Conservation (phyloP, 768 basidiomycete genomes). For the Exsudoporus frostii region DNA sequence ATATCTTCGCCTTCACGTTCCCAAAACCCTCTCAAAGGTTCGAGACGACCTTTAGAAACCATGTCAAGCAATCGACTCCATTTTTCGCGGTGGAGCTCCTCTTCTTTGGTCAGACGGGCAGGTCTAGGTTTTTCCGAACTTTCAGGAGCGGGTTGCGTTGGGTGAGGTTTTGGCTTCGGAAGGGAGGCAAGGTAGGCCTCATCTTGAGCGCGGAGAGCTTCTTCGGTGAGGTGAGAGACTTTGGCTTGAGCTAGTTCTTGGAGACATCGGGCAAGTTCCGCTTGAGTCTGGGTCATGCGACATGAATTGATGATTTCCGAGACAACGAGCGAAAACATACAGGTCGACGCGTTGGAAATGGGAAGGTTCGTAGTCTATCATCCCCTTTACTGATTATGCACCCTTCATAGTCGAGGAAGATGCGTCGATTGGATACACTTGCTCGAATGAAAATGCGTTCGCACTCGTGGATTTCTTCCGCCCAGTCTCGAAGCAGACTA, state of each 20-base stretch:
- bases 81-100: slow-evolving; percentile 74
- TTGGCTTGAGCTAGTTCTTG: slow-evolving; percentile 83
- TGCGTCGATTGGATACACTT: slow-evolving; percentile 79
- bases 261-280: slow-evolving; percentile 85
- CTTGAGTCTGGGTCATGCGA: slow-evolving; percentile 62
- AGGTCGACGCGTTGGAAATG: slow-evolving; percentile 94
- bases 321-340: slow-evolving; percentile 41
- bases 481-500: slow-evolving; percentile 78
- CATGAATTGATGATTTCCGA: not conserved
- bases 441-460: slow-evolving; percentile 93
- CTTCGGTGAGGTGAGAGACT: slow-evolving; percentile 81
- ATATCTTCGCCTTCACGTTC: slow-evolving; percentile 58
- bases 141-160: slow-evolving; percentile 36
- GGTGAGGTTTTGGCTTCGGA: slow-evolving; percentile 68
- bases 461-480: slow-evolving; percentile 78
- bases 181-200: slow-evolving; percentile 87
- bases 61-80: slow-evolving; percentile 88
- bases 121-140: slow-evolving; percentile 45
- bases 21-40: slow-evolving; percentile 78
- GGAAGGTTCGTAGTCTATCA: slow-evolving; percentile 81
- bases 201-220: slow-evolving; percentile 79
- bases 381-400: slow-evolving; percentile 78
- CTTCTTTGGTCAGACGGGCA: slow-evolving; percentile 72
- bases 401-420: slow-evolving; percentile 87
- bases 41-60: slow-evolving; percentile 80